Evolutionary conservation across 2,329 filamentous ascomycete genomes (phyloP), one percentile per base, ranked within the genome.

Genomic region (Ilyonectria mors-panacis): DNA sequence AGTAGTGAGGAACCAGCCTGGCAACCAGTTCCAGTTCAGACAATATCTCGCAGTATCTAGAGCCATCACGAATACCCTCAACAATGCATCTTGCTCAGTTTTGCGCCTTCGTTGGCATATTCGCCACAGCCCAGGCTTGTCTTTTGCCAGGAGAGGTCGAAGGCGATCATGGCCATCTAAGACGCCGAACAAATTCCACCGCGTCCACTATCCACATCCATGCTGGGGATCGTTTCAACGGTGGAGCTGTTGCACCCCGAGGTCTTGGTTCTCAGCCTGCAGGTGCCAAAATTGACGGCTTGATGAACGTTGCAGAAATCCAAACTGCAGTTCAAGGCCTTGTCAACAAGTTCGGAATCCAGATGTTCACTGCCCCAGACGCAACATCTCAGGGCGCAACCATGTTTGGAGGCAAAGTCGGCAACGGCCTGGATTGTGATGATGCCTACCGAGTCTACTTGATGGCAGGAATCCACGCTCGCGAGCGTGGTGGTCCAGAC

Each of bases 401-500:
- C 8, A 76, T 83, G 35, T 75, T 78, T 56, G 83, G 81, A 13
- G 78, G 73, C 33, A 81, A 81, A 65, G 80, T 86, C 37, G 85
- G 85, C 26, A 48, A 63, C 42, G 50, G 51, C 21, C 21, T 62
- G n/a, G n/a, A 53, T 7, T 63, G 59, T 23, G 81, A 81, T 10
- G 80, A 80, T 6, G 59, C 59, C 15, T 84, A 85, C 73, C 80
- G 83, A 37, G 81, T 87, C 21, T 87, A 85, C 72, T 77, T 89
- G 58, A 85, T 84, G 64, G 82, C 83, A 44, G 85, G 80, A 44
- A 83, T 89, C 59, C 87, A 89, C 71, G 85, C 87, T 3, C 84
- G 87, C 23, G 87, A 89, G 76, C 83, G 87, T 17, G 87, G 86
- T 37, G 84, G 82, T 0, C 81, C 86, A 0, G 87, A 89, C 73